Conservation (phyloP, 2,329 filamentous ascomycete species). For the Fusarium sp. region DNA sequence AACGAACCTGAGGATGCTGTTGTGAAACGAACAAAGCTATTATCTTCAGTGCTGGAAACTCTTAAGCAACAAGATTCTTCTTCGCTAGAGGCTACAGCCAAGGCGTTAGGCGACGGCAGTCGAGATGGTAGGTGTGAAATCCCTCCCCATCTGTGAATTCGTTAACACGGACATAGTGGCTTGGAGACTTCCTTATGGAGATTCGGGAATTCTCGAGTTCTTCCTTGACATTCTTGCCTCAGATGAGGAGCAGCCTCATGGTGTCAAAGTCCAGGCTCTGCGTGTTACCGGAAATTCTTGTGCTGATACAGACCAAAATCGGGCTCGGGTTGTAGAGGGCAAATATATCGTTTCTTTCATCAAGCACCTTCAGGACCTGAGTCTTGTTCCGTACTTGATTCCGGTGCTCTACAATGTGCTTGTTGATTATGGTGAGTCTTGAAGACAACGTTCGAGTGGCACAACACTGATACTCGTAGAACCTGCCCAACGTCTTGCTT, state of each 20-base stretch:
- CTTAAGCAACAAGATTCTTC: conserved; percentile 49
- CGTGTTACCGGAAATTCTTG: conserved; percentile 70
- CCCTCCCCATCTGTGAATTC: rapidly evolving
- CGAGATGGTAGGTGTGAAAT: conserved; percentile 60
- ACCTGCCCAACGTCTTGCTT: conserved; percentile 66
- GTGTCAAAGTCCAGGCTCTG: conserved; percentile 63
- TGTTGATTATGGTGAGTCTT: conserved; percentile 66
- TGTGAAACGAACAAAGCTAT: conserved; percentile 40
- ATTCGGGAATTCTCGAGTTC: conserved; percentile 66
- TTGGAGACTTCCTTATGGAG: conserved; percentile 66
- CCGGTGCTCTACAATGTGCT: conserved; percentile 71
- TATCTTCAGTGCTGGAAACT: conserved; percentile 52
- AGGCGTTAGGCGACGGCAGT: conserved; percentile 65
- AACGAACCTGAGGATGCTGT: conserved; percentile 35
- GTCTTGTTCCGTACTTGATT: conserved; percentile 61
- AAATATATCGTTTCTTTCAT: conserved; percentile 60
- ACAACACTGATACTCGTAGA: conserved; percentile 50
- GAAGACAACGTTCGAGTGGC: background rate
- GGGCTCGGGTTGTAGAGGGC: conserved; percentile 62
- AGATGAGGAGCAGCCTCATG: conserved; percentile 49
- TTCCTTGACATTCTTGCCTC: conserved; percentile 58
- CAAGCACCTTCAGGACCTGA: conserved; percentile 57
- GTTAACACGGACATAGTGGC: conserved; percentile 51
- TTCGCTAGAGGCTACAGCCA: conserved; percentile 57
- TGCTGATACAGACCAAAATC: conserved; percentile 71